Percentiles rank a stretch among this genome's conserved stretches.
Conservation (phyloP, 371 early-diverging fungal genomes). For the Mucor ambiguus region DNA sequence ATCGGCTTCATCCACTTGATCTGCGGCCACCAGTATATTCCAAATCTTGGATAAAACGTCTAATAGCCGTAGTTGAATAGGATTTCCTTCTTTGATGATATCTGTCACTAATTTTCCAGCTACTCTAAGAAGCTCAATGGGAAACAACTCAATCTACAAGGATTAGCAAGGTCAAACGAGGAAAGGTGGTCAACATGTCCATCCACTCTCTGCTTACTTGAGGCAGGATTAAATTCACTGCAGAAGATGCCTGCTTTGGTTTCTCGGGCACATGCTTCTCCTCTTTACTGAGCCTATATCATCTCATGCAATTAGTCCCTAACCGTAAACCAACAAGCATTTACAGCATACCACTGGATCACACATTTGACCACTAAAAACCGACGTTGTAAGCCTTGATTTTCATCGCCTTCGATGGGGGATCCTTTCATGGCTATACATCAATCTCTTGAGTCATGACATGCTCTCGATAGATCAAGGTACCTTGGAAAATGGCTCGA, state of each 20-base stretch:
- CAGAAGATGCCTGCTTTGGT: conserved; percentile 23
- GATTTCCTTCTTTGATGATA: conserved; percentile 28
- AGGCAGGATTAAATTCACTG: conserved; percentile 40
- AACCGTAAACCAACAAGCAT: background rate
- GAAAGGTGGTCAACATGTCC: background rate
- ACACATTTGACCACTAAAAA: conserved; percentile 35
- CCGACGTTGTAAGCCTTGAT: conserved; percentile 25
- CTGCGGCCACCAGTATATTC: conserved; percentile 40
- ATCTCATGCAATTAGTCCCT: background rate
- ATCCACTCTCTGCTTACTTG: conserved; percentile 25
- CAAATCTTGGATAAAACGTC: conserved; percentile 50
- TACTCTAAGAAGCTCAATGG: conserved; percentile 14
- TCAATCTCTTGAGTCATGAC: background rate
- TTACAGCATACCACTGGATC: conserved; percentile 38
- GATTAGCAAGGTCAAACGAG: background rate
- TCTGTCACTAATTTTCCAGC: conserved; percentile 21
- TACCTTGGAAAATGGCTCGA: conserved; percentile 49
- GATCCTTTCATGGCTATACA: conserved; percentile 42
- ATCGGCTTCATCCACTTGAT: conserved; percentile 24
- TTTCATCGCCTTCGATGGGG: conserved; percentile 33
- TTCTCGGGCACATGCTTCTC: conserved; percentile 25
- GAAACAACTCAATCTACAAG: conserved; percentile 37
- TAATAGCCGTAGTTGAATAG: conserved; percentile 45
- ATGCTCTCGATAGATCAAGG: background rate
- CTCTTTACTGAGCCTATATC: conserved; percentile 12